These are phyloP conservation scores for Ascosphaera apis DNA, from an alignment of 2,329 filamentous ascomycete genomes.

Conservation along the genomic window DNA sequence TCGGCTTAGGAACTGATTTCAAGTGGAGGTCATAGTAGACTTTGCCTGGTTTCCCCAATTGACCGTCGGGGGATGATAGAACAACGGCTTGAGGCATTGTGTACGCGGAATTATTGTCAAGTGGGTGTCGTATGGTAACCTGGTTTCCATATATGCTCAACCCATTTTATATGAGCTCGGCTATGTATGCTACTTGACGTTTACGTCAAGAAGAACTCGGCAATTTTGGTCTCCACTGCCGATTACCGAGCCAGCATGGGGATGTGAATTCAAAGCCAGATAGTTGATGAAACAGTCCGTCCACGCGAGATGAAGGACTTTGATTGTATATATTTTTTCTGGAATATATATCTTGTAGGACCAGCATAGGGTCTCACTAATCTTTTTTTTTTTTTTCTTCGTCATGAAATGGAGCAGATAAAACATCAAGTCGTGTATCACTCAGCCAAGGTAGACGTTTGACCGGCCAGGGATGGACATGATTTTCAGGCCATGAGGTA, in stretches of 20 bases:
- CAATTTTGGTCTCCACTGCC: background rate
- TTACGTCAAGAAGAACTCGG: no score
- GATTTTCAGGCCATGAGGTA: no score
- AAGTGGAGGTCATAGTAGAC: constrained; percentile 42
- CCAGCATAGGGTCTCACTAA: no score
- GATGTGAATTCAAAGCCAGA: background rate
- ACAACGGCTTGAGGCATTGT: constrained; percentile 23
- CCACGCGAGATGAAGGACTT: no score
- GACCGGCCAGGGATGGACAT: no score
- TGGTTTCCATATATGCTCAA: background rate
- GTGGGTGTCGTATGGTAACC: background rate
- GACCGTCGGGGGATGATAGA: constrained; percentile 35
- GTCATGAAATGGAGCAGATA: no score
- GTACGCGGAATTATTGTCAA: background rate
- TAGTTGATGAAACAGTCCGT: no score
- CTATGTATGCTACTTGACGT: background rate
- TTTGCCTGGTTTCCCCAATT: constrained; percentile 48
- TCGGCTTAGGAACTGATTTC: constrained; percentile 37
- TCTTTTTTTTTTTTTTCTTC: no score
- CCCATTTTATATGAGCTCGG: background rate
- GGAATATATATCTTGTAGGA: no score
- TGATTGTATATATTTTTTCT: no score
- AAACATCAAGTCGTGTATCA: no score
- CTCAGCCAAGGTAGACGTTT: no score
- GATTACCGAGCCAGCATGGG: background rate